A percentile compares a stretch with the other conserved stretches of the same genome.
These are phyloP conservation scores for Pilaira anomala DNA, from an alignment of 192 early-diverging fungal genomes.

Conservation along the genomic window DNA sequence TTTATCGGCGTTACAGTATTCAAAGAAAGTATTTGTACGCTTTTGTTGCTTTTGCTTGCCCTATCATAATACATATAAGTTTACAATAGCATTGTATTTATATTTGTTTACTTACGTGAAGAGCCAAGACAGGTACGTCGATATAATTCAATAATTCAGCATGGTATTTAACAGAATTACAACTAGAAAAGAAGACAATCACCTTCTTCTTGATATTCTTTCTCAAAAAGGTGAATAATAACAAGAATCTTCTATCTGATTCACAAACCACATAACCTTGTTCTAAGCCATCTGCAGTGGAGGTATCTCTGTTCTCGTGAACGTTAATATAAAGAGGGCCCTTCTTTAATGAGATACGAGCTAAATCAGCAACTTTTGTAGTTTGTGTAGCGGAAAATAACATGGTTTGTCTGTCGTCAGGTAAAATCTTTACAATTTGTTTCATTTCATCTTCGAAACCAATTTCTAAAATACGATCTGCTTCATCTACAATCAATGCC, in stretches of 20 bases:
- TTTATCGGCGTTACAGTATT: slow-evolving; percentile 92
- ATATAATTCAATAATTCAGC: slow-evolving; percentile 98
- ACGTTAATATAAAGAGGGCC: slow-evolving; percentile 99
- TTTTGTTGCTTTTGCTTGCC: slow-evolving; percentile 98
- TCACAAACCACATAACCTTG: slow-evolving; percentile 98
- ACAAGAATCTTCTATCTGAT: slow-evolving; percentile 88
- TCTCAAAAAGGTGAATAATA: slow-evolving; percentile 97
- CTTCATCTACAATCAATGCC: slow-evolving; percentile 93
- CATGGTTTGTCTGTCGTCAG: slow-evolving; percentile 93
- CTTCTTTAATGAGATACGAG: slow-evolving; percentile 95
- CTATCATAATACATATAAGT: slow-evolving; percentile 23
- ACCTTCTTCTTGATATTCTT: slow-evolving; percentile 97
- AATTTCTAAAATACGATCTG: slow-evolving; percentile 96
- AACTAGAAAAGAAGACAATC: slow-evolving; percentile 97
- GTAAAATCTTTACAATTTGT: slow-evolving; percentile 92
- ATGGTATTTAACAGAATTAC: slow-evolving; percentile 98
- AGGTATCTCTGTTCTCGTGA: slow-evolving; percentile 91
- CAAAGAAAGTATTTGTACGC: slow-evolving; percentile 98
- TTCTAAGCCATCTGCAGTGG: slow-evolving; percentile 94
- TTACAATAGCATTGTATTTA: background rate
- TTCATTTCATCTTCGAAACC: slow-evolving; percentile 99
- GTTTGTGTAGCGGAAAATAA: slow-evolving; percentile 99
- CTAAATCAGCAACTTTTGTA: slow-evolving; percentile 97
- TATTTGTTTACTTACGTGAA: slow-evolving; percentile 69
- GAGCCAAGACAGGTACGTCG: slow-evolving; percentile 94